Conservation (phyloP, 2,329 filamentous ascomycete species). For the Talaromyces funiculosus region DNA sequence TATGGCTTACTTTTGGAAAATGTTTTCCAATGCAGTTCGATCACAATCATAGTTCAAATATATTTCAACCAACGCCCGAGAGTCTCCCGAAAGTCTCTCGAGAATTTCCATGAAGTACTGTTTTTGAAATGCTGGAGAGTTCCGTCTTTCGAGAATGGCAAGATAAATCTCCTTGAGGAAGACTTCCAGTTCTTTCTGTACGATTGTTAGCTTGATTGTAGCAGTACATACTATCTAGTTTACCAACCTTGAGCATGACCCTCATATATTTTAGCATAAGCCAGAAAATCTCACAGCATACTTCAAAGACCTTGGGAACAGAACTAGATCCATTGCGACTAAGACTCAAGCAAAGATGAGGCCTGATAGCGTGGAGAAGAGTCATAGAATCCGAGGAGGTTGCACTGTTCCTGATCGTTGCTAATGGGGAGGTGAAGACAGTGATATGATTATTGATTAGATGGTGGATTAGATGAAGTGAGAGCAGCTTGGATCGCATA, state of each 20-base stretch:
- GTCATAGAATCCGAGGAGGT: constrained; percentile 75
- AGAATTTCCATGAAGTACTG: constrained; percentile 84
- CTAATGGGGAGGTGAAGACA: constrained; percentile 85
- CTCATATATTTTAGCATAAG: constrained; percentile 92
- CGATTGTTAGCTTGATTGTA: constrained; percentile 15
- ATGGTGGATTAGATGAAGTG: constrained; percentile 90
- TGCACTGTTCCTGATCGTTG: constrained; percentile 87
- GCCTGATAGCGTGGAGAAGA: constrained; percentile 92
- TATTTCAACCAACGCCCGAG: constrained; percentile 82
- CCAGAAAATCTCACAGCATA: constrained; percentile 97
- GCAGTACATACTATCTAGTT: not conserved
- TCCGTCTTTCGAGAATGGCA: constrained; percentile 80
- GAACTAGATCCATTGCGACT: constrained; percentile 94
- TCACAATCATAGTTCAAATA: constrained; percentile 99
- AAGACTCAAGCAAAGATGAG: constrained; percentile 90
- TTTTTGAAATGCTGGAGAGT: constrained; percentile 84
- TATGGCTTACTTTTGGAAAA: constrained; percentile 69
- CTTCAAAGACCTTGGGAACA: constrained; percentile 85
- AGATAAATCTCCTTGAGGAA: constrained; percentile 97
- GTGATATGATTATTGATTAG: constrained; percentile 88
- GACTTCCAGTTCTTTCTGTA: constrained; percentile 89
- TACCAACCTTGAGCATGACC: constrained; percentile 76
- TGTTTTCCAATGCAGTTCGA: constrained; percentile 84
- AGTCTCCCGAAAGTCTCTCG: constrained; percentile 76
- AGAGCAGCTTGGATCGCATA: constrained; percentile 95